Base-by-base conservation (phyloP, 23 red algal genomes). In the Cyanidium caldarium region DNA sequence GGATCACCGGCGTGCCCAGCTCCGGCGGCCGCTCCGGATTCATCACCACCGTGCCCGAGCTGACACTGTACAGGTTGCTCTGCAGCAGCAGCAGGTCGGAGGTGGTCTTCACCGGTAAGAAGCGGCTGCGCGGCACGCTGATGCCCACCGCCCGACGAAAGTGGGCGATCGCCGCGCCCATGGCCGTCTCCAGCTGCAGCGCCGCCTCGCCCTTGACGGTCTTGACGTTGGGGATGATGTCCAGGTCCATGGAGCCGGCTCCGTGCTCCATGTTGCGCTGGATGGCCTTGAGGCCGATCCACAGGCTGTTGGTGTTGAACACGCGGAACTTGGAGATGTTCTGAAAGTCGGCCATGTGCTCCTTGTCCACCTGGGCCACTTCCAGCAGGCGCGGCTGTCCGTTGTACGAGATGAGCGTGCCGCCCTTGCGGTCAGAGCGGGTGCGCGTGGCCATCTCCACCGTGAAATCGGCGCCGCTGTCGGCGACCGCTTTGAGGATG, bases 241-340 rank as follows among this genome's bases (percentile, higher is more conserved):
- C 91, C 29, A 96, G 77, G 35, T 96, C 82, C 91, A 96, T 85
- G 17, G 58, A 39, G 23, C 73, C 78, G 21, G 69, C 46, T 12
- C 51, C 51, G 7, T 25, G 19, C 65, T 87, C 75, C 80, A 88
- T 88, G 39, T 80, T 66, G 29, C 80, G 79, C 74, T 87, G 78
- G 42, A 96, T 70, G 36, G 91, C 84, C 39, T 80, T 78, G 12
- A 96, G 58, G 1, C 67, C 72, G 12, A 96, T 65, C 91, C 91
- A 96, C 45, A 96, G 83, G 51, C 86, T 96, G 58, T 96, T 96
- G 36, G 91, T 96, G 51, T 96, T 96, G 68, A 96, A 96, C 28
- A 96, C 91, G 69, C 86, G 86, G 72, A 96, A 96, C 70, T 96
- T 96, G 51, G 75, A 80, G 37, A 96, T 72, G 1, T 83, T 87